Evolutionary conservation across 768 basidiomycete genomes (phyloP).

Genomic region (Stropharia rugosoannulata): DNA sequence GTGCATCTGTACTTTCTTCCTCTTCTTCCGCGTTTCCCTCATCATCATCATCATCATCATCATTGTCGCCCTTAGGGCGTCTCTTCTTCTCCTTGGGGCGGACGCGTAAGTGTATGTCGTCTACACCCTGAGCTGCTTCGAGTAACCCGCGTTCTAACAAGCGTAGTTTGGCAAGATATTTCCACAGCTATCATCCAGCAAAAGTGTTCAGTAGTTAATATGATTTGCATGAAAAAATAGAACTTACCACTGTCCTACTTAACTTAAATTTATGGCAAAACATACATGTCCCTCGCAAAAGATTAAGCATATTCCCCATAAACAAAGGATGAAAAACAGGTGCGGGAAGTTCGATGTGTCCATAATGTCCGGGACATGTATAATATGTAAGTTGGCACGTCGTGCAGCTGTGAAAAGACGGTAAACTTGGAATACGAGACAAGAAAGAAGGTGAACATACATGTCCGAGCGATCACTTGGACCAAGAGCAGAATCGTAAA

Average conservation of each 20-base stretch:
- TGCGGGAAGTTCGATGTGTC: constrained; percentile 93
- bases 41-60: constrained; percentile 44
- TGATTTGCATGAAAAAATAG: constrained; percentile 1
- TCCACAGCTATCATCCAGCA: constrained; percentile 55
- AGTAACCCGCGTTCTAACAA: constrained; percentile 89
- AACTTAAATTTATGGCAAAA: constrained; percentile 94
- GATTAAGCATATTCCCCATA: constrained; percentile 85
- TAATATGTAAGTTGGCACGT: constrained; percentile 93
- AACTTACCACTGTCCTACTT: constrained; percentile 62
- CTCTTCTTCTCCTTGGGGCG: constrained; percentile 27
- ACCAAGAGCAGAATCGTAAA: constrained; percentile 95
- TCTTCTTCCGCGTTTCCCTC: constrained; percentile 28
- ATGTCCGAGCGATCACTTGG: constrained; percentile 88
- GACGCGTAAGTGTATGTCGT: constrained; percentile 56
- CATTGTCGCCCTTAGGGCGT: constrained; percentile 26
- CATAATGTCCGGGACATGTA: constrained; percentile 97
- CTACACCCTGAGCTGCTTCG: constrained; percentile 75
- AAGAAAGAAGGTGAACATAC: constrained; percentile 47
- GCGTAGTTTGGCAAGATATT: constrained; percentile 83
- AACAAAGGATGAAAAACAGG: constrained; percentile 97
- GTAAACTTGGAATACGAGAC: constrained; percentile 5
- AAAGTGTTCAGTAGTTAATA: constrained; percentile 5
- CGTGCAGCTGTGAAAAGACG: constrained; percentile 61
- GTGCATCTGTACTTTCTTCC: constrained; percentile 42
- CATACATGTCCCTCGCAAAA: constrained; percentile 85